Conservation (phyloP, 257 asterid genomes). For the Gentiana macrophylla region DNA sequence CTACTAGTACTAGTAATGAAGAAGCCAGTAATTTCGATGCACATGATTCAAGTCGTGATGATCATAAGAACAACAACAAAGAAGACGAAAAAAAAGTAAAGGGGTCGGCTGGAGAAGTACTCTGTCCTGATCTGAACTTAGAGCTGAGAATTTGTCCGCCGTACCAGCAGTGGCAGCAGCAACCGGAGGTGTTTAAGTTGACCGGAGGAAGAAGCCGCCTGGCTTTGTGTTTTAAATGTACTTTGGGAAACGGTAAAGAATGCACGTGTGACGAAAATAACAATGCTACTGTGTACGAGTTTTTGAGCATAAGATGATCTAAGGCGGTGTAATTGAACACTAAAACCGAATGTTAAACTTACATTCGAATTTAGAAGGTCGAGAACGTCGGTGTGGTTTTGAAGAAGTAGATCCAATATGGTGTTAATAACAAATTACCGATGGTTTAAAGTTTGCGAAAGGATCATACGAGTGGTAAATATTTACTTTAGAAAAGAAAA, state of each 20-base stretch:
- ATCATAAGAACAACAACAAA: not conserved
- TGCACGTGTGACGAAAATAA: conserved; percentile 34
- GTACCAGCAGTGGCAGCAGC: conserved; percentile 12
- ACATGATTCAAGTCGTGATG: not conserved
- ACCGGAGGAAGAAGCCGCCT: not conserved
- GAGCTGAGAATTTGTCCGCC: conserved; percentile 90
- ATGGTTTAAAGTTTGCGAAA: no score
- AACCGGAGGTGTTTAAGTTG: no score
- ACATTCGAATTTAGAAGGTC: no score
- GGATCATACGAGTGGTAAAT: no score
- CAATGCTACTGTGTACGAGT: conserved; percentile 37
- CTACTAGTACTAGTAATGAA: conserved; percentile 2
- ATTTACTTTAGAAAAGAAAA: no score
- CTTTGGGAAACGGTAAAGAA: conserved; percentile 58
- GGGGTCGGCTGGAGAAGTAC: conserved; percentile 24
- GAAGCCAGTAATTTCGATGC: conserved; percentile 4
- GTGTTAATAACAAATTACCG: no score
- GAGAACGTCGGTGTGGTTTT: no score
- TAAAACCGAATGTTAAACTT: conserved; percentile 66
- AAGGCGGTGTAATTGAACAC: conserved; percentile 48
- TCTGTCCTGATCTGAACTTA: conserved; percentile 76
- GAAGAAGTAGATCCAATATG: no score
- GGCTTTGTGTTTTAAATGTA: conserved; percentile 50
- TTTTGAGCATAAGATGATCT: conserved; percentile 33
- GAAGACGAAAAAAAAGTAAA: conserved; percentile 5